Evolutionary conservation across 83 land plant genomes (phyloP).

Genomic region (Thuja plicata): DNA sequence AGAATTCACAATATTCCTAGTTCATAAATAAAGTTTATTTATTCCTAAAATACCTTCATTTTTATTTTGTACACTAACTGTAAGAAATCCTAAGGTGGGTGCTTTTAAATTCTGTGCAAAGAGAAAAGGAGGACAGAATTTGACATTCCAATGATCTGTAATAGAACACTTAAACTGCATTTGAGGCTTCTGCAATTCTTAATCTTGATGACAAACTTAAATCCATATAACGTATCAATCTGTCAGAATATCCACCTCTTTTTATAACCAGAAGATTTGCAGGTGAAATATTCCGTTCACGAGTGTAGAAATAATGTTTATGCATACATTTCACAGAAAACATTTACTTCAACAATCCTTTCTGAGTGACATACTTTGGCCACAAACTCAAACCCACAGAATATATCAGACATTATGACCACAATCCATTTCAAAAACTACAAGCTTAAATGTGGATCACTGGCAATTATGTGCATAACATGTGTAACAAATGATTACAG

Average conservation of each 20-base stretch:
- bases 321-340: background rate
- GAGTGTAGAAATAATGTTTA: background rate
- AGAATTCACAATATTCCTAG: background rate
- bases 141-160: background rate
- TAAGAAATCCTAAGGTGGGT: background rate
- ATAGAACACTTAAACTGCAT: background rate
- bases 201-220: background rate
- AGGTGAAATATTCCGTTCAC: background rate
- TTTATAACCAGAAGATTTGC: background rate
- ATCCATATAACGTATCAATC: background rate
- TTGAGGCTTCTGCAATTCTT: background rate
- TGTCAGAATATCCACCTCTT: background rate
- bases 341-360: background rate
- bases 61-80: background rate
- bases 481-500: background rate
- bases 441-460: background rate
- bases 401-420: background rate
- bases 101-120: background rate
- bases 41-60: background rate
- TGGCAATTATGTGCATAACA: background rate
- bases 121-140: background rate
- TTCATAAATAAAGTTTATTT: background rate
- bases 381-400: background rate
- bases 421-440: background rate
- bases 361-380: background rate